Base-by-base conservation (phyloP, 208 protist genomes). In the Vickermania spadyakhi region DNA sequence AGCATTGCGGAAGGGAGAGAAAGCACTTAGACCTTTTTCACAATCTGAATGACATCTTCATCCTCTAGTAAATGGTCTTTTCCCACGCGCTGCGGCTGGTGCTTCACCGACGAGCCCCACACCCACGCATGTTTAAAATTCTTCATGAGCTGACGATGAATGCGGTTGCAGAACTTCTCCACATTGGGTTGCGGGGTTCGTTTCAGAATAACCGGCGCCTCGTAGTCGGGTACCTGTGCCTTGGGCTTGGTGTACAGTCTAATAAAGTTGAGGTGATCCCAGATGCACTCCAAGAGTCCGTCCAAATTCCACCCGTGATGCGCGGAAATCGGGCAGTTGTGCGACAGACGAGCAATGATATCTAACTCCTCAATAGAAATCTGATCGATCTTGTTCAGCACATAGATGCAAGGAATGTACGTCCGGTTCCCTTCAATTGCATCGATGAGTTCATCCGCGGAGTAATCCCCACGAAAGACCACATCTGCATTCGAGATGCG, bases 361-460 rank as follows among this genome's bases (percentile, higher is more conserved):
- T 99, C 96, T 30, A 99, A 91, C 72, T 98, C 94, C 75, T 99
- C 97, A 50, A 99, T 97, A 26, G 85, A 96, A 60, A 99, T 96
- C 76, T 98, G 96, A 73, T 99, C 98, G 69, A 99, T 98, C 76
- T 99, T 99, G 88, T 99, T 99, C 28, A 99, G 75, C 29, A 98
- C 97, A 72, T 98, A 99, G 28, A 99, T 73, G 67, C 73, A 86
- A 0, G 97, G 96, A 45, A 99, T 95, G 82, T 98, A 99, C 13
- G 97, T 77, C 28, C 96, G 89, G 67, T 93, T 95, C 36, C 97
- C 97, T 72, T 99, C 97, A 58, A 99, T 97, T 1, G 94, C 93
- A 71, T 99, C 98, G 64, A 99, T 99, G 28, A 99, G 72, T 41
- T 99, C 93, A 72, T 99, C 98, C 11, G 81, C 94, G 29, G 86